Conservation (phyloP, 371 early-diverging fungal genomes). For the Zychaea mexicana region DNA sequence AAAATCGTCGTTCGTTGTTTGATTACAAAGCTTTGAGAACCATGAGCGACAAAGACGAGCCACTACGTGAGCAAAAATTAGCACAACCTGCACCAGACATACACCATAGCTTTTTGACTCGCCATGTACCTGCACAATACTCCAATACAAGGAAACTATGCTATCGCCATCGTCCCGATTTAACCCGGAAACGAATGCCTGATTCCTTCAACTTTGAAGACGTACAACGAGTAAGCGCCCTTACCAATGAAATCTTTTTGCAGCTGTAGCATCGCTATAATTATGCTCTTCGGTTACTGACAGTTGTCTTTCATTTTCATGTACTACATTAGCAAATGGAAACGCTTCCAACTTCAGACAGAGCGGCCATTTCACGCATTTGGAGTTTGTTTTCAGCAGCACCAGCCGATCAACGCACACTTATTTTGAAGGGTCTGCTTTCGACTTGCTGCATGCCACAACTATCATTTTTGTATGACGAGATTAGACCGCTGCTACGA, state of each 20-base stretch:
- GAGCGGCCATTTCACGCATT: conserved; percentile 55
- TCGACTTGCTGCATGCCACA: conserved; percentile 77
- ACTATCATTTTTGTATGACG: conserved; percentile 74
- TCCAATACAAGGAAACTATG: conserved; percentile 30
- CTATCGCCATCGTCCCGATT: conserved; percentile 35
- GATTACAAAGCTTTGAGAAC: neutral
- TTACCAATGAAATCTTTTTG: no score
- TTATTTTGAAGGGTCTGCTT: conserved; percentile 74
- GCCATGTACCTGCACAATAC: conserved; percentile 46
- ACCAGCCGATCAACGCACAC: conserved; percentile 56
- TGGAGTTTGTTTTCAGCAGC: conserved; percentile 67
- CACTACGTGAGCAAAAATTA: neutral
- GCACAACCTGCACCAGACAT: neutral
- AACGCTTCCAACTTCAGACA: conserved; percentile 43
- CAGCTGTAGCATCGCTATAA: no score
- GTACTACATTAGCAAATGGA: conserved; percentile 50
- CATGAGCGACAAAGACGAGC: conserved; percentile 16
- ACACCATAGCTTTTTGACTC: conserved; percentile 38
- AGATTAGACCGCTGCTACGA: conserved; percentile 68
- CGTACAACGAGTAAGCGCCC: conserved; percentile 15
- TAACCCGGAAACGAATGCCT: conserved; percentile 24
- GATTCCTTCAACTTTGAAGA: conserved; percentile 23
- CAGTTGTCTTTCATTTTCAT: conserved; percentile 34
- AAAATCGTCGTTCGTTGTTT: neutral
- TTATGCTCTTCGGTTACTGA: conserved; percentile 24